phyloP scores from a whole-genome alignment of 140 eudicot species.

The Stevia rebaudiana region DNA sequence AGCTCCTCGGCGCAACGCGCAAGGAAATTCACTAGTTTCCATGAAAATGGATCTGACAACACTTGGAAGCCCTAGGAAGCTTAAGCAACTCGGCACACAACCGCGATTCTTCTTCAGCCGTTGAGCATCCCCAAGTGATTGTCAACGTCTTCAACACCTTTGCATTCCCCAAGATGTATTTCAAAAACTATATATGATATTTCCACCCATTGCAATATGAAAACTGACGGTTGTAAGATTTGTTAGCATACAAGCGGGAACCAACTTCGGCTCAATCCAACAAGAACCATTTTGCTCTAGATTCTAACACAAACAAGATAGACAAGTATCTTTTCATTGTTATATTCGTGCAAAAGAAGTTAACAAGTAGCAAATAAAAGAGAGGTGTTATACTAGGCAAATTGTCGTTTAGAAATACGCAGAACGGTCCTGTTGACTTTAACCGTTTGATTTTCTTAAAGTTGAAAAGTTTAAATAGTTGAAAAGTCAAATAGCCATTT shows the following conservation, averaged over 20 bases:
- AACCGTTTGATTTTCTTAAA: too few species aligned
- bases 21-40: not conserved
- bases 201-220: not conserved
- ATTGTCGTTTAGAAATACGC: too few species aligned
- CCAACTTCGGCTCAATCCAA: not conserved
- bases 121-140: not conserved
- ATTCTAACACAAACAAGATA: too few species aligned
- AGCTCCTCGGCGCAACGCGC: too few species aligned
- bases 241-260: slow-evolving; percentile 9
- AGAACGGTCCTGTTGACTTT: too few species aligned
- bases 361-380: too few species aligned
- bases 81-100: not conserved
- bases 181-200: not conserved
- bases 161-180: not conserved
- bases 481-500: too few species aligned
- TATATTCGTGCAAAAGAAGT: too few species aligned
- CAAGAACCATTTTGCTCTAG: too few species aligned
- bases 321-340: too few species aligned
- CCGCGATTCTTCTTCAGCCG: not conserved
- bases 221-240: not conserved
- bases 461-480: too few species aligned
- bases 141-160: not conserved
- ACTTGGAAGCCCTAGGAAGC: not conserved
- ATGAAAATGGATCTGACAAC: not conserved
- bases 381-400: too few species aligned